phyloP scores from a whole-genome alignment of 305 asterid genomes.

The Ajuga reptans region DNA sequence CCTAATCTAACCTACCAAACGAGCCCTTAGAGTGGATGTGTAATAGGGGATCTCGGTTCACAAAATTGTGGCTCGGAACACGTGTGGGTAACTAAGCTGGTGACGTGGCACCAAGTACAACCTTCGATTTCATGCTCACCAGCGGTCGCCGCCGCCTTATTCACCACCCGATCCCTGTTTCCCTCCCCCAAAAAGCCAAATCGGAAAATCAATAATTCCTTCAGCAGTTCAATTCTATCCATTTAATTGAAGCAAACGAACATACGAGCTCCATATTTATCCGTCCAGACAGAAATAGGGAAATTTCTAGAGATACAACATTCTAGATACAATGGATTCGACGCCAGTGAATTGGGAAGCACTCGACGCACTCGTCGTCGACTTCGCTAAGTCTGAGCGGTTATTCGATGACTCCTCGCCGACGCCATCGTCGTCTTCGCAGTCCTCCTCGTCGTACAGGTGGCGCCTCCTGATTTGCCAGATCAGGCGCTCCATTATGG shows the following conservation, averaged over 20 bases:
- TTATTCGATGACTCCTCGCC: slow-evolving; percentile 57
- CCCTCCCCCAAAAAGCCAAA: neutral
- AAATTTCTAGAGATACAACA: neutral
- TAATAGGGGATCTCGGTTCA: too few relatives aligned
- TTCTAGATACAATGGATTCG: slow-evolving; percentile 49
- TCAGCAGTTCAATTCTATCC: slow-evolving; percentile 7
- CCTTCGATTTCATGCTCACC: slow-evolving; percentile 13
- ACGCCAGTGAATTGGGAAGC: slow-evolving; percentile 85
- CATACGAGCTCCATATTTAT: neutral
- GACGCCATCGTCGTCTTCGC: slow-evolving; percentile 24
- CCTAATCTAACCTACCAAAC: too few relatives aligned
- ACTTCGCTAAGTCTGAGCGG: slow-evolving; percentile 81
- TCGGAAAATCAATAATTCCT: neutral
- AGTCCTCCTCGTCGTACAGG: slow-evolving; percentile 53
- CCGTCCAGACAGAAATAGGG: neutral
- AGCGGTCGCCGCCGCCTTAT: slow-evolving; percentile 27
- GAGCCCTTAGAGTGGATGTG: too few relatives aligned
- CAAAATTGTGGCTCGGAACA: neutral
- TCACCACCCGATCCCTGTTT: neutral
- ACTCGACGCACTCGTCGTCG: slow-evolving; percentile 74
- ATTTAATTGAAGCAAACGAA: neutral
- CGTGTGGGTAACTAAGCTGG: slow-evolving; percentile 1
- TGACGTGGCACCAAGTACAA: slow-evolving; percentile 30
- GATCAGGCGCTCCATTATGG: slow-evolving; percentile 63
- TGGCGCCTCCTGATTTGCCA: slow-evolving; percentile 74